A percentile compares a stretch with the other conserved stretches of the same genome.
phyloP scores from a whole-genome alignment of 2,329 filamentous ascomycete genomes.

The Beauveria medogensis region DNA sequence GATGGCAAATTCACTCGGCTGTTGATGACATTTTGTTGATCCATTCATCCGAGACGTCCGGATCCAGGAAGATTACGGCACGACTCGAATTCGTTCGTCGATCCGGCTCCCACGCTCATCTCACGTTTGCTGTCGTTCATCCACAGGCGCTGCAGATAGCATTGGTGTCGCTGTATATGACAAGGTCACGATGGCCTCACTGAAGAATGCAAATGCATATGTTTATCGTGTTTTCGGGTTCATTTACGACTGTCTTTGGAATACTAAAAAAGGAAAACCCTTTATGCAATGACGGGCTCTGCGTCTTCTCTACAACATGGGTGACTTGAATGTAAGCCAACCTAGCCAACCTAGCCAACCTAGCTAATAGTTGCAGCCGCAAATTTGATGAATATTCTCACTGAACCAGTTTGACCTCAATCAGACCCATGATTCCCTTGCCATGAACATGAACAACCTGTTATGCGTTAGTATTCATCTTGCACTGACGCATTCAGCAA shows the following conservation, averaged over 20 bases:
- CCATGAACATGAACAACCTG: background rate
- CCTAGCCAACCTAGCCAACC: background rate
- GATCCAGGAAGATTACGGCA: background rate
- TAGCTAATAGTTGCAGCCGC: background rate
- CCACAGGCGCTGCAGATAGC: background rate
- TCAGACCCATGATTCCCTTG: conserved; percentile 1
- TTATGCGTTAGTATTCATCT: background rate
- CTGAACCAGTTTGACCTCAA: background rate
- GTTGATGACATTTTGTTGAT: background rate
- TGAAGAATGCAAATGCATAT: background rate
- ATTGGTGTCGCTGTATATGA: background rate
- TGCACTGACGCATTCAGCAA: background rate
- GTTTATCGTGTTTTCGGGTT: background rate
- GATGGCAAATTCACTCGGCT: background rate
- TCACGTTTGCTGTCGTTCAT: background rate
- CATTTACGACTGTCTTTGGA: background rate
- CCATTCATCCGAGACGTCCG: background rate
- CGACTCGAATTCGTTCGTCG: background rate
- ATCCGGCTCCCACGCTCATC: background rate
- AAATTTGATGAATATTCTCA: background rate
- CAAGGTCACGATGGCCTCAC: background rate
- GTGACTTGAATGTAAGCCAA: background rate
- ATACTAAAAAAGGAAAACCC: background rate
- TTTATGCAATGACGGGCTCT: background rate
- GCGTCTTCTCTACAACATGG: background rate